Evolutionary conservation across 2,329 filamentous ascomycete genomes (phyloP).

Genomic region (Coniochaeta ligniaria): DNA sequence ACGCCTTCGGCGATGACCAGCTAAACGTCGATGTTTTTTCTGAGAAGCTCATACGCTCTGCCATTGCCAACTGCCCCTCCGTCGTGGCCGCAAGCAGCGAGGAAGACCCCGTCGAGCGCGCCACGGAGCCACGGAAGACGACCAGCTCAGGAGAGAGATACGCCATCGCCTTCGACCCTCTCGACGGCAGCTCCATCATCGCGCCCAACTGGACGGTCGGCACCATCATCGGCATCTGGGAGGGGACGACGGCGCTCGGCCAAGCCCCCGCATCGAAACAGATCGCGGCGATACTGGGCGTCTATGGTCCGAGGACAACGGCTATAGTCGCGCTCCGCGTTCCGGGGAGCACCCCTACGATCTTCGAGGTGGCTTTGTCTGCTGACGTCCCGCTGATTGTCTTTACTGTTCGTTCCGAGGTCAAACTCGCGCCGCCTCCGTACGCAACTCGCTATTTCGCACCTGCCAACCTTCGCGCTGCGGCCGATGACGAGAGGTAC

Average conservation of each 20-base stretch:
- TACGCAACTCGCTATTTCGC: conserved; percentile 52
- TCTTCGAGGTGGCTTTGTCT: conserved; percentile 44
- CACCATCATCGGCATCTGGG: conserved; percentile 54
- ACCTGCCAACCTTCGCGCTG: conserved; percentile 53
- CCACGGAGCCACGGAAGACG: background rate
- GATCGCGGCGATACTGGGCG: conserved; percentile 42
- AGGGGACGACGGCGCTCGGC: conserved; percentile 35
- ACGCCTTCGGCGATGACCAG: conserved; percentile 53
- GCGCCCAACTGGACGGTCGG: conserved; percentile 51
- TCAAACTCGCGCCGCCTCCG: conserved; percentile 29
- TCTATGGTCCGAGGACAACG: conserved; percentile 47
- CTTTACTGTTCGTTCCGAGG: conserved; percentile 31
- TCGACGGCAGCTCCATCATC: conserved; percentile 57
- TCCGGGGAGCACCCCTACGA: conserved; percentile 27
- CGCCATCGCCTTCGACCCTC: conserved; percentile 54
- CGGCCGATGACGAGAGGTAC: conserved; percentile 43
- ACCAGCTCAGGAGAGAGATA: conserved; percentile 33
- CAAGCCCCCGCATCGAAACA: conserved; percentile 31
- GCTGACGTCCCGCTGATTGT: conserved; percentile 16
- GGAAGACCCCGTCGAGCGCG: conserved; percentile 47
- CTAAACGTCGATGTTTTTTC: conserved; percentile 49
- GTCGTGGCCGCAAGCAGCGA: conserved; percentile 50
- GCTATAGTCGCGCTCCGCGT: conserved; percentile 47
- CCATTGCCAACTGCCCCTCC: conserved; percentile 33
- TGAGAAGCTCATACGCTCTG: conserved; percentile 38